Evolutionary conservation across 768 basidiomycete genomes (phyloP), one percentile per base, ranked within the genome.

Genomic region (Leucocoprinus sp.): DNA sequence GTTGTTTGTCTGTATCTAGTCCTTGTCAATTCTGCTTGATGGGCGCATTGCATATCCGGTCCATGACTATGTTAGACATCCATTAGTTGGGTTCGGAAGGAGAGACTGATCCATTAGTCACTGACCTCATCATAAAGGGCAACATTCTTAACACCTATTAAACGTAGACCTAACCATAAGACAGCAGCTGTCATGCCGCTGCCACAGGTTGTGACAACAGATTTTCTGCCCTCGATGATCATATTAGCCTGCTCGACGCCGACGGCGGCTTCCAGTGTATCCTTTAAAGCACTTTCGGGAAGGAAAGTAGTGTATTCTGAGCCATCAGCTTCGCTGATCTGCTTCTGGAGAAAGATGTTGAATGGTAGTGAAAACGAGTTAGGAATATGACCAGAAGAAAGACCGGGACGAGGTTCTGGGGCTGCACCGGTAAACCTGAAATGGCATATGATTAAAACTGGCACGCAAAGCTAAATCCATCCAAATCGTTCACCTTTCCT

Each of bases 141-240:
- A 31, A 84, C 67, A 18, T 69, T 66, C 43, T 74, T 61, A 4
- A 76, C 75, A 11, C 79, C 81, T 37, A 92, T 55, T 28, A 85
- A 56, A 60, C 85, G 78, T 51, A 96, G 68, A n/a, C 90, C 93
- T 48, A 97, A 71, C 93, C 96, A 97, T 5, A 97, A 70, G 11
- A 97, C 70, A 2, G 78, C 89, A 8, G 95, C 95, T n/a, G 93
- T 96, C 95, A 99, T 97, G 35, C 95, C 95, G 58, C 90, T 95
- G 41, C 95, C 95, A 66, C 95, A 99, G 48, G 74, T 84, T 9
- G 85, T 78, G 4, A 82, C 74, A 23, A 93, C 76, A 17, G 69
- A 58, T 42, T 74, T 68, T 50, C 78, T 64, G 14, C 86, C 87
- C 8, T 69, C 60, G 36, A 84, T 63, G 8, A 93, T 67, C 33